Conservation (phyloP, 805 yeast species). For the Yarrowia keelungensis region DNA sequence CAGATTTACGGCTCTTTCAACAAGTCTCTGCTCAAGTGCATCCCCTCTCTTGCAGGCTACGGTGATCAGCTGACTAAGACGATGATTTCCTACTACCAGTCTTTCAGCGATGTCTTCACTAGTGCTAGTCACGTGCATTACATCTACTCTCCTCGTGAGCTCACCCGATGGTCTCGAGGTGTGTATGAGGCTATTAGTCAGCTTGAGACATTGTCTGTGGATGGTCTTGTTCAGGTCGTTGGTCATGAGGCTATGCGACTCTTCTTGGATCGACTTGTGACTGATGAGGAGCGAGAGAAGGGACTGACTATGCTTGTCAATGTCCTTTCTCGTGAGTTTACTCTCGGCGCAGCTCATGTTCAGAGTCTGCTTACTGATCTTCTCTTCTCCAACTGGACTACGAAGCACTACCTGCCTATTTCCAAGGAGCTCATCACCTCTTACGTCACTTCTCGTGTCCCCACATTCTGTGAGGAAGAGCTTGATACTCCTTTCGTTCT, state of each 20-base stretch:
- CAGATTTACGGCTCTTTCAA: slow-evolving; percentile 72
- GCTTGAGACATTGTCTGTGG: slow-evolving; percentile 51
- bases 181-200: slow-evolving; percentile 59
- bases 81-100: slow-evolving; percentile 69
- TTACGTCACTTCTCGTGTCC: slow-evolving; percentile 69
- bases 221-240: slow-evolving; percentile 68
- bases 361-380: slow-evolving; percentile 59
- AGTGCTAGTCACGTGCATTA: slow-evolving; percentile 60
- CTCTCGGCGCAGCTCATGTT: slow-evolving; percentile 56
- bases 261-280: slow-evolving; percentile 74
- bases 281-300: slow-evolving; percentile 57
- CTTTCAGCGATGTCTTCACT: slow-evolving; percentile 14
- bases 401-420: slow-evolving; percentile 66
- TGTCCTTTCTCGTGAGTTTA: slow-evolving; percentile 51
- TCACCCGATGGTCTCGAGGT: slow-evolving; percentile 88
- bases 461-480: slow-evolving; percentile 81
- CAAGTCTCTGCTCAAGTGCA: slow-evolving; percentile 61
- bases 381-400: slow-evolving; percentile 76
- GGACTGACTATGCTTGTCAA: slow-evolving; percentile 52
- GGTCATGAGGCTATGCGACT: slow-evolving; percentile 81
- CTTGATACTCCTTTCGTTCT: slow-evolving; percentile 65
- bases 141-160: slow-evolving; percentile 85
- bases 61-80: slow-evolving; percentile 61
- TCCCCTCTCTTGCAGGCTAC: slow-evolving; percentile 67
- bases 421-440: slow-evolving; percentile 55